A percentile compares a stretch with the other conserved stretches of the same genome.
These are phyloP conservation scores for Penicillium argentinense DNA, from an alignment of 495 filamentous ascomycete species.

Conservation along the genomic window DNA sequence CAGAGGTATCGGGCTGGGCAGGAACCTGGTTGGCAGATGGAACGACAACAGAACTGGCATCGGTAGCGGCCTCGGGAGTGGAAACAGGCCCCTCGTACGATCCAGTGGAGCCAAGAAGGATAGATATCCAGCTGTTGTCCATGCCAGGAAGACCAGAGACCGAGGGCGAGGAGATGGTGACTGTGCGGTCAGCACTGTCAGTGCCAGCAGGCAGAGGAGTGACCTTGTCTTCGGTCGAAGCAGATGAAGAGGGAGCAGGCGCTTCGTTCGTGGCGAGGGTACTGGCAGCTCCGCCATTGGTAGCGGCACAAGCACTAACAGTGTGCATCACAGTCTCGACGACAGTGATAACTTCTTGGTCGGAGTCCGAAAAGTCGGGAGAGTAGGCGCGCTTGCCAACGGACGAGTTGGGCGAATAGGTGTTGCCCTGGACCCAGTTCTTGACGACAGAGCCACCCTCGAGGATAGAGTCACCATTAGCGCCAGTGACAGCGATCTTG, in stretches of 20 bases:
- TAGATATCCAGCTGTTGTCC: slow-evolving; percentile 16
- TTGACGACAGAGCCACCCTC: slow-evolving; percentile 67
- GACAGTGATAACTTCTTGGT: slow-evolving; percentile 24
- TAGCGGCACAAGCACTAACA: slow-evolving; percentile 15
- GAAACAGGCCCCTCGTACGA: slow-evolving; percentile 4
- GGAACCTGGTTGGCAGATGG: slow-evolving; percentile 1
- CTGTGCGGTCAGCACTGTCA: slow-evolving; percentile 4
- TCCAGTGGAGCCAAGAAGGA: slow-evolving; percentile 7
- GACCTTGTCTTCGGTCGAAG: not conserved
- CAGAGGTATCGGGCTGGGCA: not conserved
- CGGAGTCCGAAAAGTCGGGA: slow-evolving; percentile 2
- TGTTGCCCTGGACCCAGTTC: slow-evolving; percentile 74
- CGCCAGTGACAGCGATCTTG: slow-evolving; percentile 50
- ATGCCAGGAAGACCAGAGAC: slow-evolving; percentile 12
- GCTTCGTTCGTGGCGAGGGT: slow-evolving; percentile 10
- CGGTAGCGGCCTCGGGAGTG: slow-evolving; percentile 1
- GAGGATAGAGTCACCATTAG: slow-evolving; percentile 59
- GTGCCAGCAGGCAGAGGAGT: slow-evolving; percentile 10
- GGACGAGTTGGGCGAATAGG: slow-evolving; percentile 51
- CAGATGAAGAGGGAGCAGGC: slow-evolving; percentile 14
- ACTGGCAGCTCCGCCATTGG: not conserved
- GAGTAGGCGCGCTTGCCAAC: slow-evolving; percentile 28
- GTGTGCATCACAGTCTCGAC: slow-evolving; percentile 30
- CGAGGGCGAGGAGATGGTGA: not conserved
- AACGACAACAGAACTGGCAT: slow-evolving; percentile 3